These are phyloP conservation scores for Carex arenaria DNA, from an alignment of 202 grass and related monocot species.

Conservation along the genomic window DNA sequence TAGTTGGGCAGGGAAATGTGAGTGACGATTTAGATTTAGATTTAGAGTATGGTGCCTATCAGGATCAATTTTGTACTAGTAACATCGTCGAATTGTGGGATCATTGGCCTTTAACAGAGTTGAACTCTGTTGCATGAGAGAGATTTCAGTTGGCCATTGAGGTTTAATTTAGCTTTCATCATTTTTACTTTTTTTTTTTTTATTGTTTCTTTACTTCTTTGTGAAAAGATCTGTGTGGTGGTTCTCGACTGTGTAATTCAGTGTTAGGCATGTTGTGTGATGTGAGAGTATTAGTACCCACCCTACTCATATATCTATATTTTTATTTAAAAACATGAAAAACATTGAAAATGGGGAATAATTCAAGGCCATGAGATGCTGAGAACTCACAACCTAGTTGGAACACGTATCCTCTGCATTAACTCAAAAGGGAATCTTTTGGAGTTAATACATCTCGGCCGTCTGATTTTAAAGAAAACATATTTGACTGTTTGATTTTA, in stretches of 20 bases:
- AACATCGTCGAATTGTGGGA: slow-evolving; percentile 28
- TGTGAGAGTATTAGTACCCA: neutral
- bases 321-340: no score
- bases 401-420: no score
- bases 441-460: no score
- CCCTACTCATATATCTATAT: no score
- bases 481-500: no score
- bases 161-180: neutral
- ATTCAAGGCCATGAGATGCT: no score
- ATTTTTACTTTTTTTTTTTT: neutral
- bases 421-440: no score
- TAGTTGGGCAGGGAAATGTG: slow-evolving; percentile 13
- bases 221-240: neutral
- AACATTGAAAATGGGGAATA: no score
- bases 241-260: neutral
- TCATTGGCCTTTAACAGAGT: slow-evolving; percentile 28
- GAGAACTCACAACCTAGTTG: no score
- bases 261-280: neutral
- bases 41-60: slow-evolving; percentile 24
- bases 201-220: neutral
- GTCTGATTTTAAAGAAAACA: no score
- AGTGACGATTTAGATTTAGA: slow-evolving; percentile 21
- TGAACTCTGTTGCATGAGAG: slow-evolving; percentile 25
- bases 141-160: neutral
- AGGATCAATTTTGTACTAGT: slow-evolving; percentile 26